Evolutionary conservation across 2,329 filamentous ascomycete species (phyloP), one percentile per base, ranked within the genome.

Genomic region (Cordyceps militaris): DNA sequence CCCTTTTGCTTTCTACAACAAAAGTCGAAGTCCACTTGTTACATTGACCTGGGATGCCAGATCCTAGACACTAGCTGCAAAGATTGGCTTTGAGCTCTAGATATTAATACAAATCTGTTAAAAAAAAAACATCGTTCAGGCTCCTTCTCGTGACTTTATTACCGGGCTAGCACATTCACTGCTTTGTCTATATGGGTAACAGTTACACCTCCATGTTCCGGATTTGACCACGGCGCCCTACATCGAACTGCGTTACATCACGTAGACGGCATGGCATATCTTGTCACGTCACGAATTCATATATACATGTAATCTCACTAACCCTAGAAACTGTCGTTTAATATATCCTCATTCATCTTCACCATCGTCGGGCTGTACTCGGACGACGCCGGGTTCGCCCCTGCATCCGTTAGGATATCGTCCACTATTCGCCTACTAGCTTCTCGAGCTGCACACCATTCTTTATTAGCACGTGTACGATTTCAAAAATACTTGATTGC

Each of bases 371-470:
- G 84, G 63, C 83, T 86, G 65, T 84, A 82, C 66, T 85, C 82
- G 2, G 75, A 74, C 24, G 76, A 78, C 55, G 79, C 77, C 4
- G 67, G 68, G 56, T 83, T 80, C 4, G 81, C 87, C 2, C 89
- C 89, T 4, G 89, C 90, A 43, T 89, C 90, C 44, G 88, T 72
- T 7, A 94, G 74, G 49, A 95, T 81, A 66, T 93, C 88, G 54
- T 91, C 87, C 0, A 95, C 89, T 59, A 95, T 93, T 57, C 85
- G 82, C 69, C 82, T 87, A 66, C 88, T 92, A 4, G 90, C 90
- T 71, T 94, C 89, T 57, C 87, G 82, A 30, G 90, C 89, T 86
- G 50, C 58, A 46, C 28, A 36, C 32, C 46, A 44, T 11, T 49
- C 24, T 36, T 48, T 10, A 40, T 64, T 59, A 64, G 59, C 24